A percentile compares a stretch with the other conserved stretches of the same genome.
Conservation (phyloP, 768 basidiomycete species). For the Strobilomyces echinocephalus region DNA sequence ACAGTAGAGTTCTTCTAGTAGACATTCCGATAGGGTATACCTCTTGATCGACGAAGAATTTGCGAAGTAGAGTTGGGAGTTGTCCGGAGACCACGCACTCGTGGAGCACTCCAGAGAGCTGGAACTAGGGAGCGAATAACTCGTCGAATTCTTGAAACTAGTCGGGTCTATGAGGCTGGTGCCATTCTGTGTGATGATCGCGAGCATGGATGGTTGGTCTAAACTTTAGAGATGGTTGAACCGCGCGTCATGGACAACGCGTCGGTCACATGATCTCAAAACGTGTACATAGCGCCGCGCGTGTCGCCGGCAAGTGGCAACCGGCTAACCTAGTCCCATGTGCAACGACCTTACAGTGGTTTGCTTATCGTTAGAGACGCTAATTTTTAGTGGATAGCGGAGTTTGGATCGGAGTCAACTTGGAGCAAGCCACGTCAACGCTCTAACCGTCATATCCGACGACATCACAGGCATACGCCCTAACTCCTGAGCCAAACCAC, state of each 20-base stretch:
- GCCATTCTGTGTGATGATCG: constrained; percentile 45
- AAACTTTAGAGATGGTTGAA: not conserved
- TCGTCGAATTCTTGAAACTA: constrained; percentile 42
- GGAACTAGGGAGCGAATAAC: constrained; percentile 38
- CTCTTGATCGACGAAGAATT: constrained; percentile 44
- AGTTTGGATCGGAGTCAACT: no score
- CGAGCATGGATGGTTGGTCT: constrained; percentile 43
- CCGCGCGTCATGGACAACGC: constrained; percentile 15
- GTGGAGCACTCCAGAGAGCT: constrained; percentile 23
- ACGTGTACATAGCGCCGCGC: no score
- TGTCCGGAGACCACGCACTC: constrained; percentile 54
- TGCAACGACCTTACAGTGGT: no score
- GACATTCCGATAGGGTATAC: constrained; percentile 47
- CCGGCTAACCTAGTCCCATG: no score
- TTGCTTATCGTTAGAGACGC: no score
- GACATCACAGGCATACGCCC: no score
- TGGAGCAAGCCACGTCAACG: no score
- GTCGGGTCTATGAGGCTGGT: constrained; percentile 45
- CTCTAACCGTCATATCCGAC: no score
- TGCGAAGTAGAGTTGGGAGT: constrained; percentile 50
- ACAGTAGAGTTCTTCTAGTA: constrained; percentile 41
- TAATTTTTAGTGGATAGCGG: no score
- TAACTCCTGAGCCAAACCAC: no score
- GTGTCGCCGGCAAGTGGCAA: no score
- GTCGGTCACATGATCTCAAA: constrained; percentile 22